These are phyloP conservation scores for Nicotiana attenuata DNA, from an alignment of 257 asterid species.

Conservation along the genomic window DNA sequence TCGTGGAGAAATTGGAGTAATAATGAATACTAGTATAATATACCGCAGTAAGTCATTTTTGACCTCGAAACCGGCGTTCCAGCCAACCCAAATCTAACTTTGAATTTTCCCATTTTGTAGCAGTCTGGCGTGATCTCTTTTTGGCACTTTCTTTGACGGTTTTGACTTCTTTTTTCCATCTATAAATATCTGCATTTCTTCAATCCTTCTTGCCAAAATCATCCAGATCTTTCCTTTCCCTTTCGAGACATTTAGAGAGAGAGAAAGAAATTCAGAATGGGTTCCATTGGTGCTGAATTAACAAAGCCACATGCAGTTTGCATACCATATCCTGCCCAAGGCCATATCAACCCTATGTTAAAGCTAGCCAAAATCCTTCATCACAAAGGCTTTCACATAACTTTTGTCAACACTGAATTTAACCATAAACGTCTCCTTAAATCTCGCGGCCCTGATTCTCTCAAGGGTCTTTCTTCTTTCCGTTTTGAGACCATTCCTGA, in stretches of 20 bases:
- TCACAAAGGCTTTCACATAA: not conserved
- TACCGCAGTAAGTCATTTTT: not conserved
- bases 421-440: slow-evolving; percentile 11
- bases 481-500: slow-evolving; percentile 6
- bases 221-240: not conserved
- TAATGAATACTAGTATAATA: not conserved
- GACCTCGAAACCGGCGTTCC: not conserved
- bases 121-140: not conserved
- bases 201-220: not conserved
- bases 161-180: not conserved
- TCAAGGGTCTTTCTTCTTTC: not conserved
- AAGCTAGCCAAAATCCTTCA: not conserved
- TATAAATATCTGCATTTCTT: not conserved
- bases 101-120: not conserved
- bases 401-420: not conserved
- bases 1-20: not conserved
- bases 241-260: not conserved
- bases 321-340: slow-evolving; percentile 10
- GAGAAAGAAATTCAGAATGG: not conserved
- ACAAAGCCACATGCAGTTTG: not conserved
- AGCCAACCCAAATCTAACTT: not conserved
- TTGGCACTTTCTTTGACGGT: not conserved
- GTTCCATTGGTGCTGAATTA: not conserved
- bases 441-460: not conserved
- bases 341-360: slow-evolving; percentile 7